phyloP scores from a whole-genome alignment of 1,284 basidiomycete species.

The Cutaneotrichosporon sp. region DNA sequence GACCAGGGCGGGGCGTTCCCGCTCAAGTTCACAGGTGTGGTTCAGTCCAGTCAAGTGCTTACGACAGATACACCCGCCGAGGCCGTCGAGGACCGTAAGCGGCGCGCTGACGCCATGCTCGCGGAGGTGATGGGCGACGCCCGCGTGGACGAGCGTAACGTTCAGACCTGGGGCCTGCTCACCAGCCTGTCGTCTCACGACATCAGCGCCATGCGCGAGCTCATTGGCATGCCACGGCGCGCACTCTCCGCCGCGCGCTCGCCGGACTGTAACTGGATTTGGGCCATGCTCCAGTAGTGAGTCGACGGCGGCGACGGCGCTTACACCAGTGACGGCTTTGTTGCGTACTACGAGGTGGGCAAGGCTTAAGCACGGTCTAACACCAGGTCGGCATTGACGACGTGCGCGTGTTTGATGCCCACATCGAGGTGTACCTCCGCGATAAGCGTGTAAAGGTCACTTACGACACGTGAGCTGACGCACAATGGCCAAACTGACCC shows the following conservation, averaged over 20 bases:
- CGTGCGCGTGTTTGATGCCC: slow-evolving; percentile 49
- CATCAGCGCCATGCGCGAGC: slow-evolving; percentile 49
- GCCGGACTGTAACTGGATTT: slow-evolving; percentile 9
- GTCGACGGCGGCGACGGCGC: not conserved
- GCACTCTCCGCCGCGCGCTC: slow-evolving; percentile 30
- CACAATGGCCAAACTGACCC: not conserved
- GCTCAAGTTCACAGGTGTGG: slow-evolving; percentile 1
- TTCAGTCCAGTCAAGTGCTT: slow-evolving; percentile 19
- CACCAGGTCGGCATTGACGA: slow-evolving; percentile 35
- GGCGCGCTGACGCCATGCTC: slow-evolving; percentile 13
- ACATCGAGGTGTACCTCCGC: slow-evolving; percentile 48
- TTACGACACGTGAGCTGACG: slow-evolving; percentile 44
- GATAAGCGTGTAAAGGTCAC: slow-evolving; percentile 47
- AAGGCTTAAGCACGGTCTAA: not conserved
- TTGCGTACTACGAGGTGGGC: slow-evolving; percentile 40
- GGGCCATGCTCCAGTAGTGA: slow-evolving; percentile 15
- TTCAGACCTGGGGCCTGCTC: slow-evolving; percentile 37
- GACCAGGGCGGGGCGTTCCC: slow-evolving; percentile 14
- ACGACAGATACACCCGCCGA: slow-evolving; percentile 37
- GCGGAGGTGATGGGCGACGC: slow-evolving; percentile 27
- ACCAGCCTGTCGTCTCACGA: slow-evolving; percentile 46
- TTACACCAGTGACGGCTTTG: slow-evolving; percentile 26
- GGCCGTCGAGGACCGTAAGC: slow-evolving; percentile 19
- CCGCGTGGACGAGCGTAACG: slow-evolving; percentile 25
- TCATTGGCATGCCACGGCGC: slow-evolving; percentile 42